phyloP scores from a whole-genome alignment of 2,329 filamentous ascomycete species.

The Plectosphaerella cucumerina region DNA sequence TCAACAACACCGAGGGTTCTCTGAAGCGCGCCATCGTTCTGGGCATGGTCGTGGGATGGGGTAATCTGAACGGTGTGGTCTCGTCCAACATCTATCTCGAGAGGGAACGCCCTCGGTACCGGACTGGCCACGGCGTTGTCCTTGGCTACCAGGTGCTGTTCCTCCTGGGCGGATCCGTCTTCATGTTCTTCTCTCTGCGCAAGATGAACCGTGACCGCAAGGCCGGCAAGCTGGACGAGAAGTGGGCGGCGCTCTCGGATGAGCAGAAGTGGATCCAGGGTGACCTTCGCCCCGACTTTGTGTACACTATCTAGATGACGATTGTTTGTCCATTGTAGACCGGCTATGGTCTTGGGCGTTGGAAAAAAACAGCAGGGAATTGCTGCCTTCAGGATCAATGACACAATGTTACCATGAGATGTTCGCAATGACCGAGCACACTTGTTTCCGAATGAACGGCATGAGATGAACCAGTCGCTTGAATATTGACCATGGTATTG shows the following conservation, averaged over 20 bases:
- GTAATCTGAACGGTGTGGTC: slow-evolving; percentile 86
- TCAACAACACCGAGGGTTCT: slow-evolving; percentile 85
- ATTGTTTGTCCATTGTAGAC: too few species aligned
- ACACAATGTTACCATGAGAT: too few species aligned
- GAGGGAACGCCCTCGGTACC: slow-evolving; percentile 22
- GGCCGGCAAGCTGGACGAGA: slow-evolving; percentile 51
- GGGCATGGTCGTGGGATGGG: slow-evolving; percentile 88
- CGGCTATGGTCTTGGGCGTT: too few species aligned
- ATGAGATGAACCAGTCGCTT: too few species aligned
- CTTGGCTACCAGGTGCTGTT: slow-evolving; percentile 62
- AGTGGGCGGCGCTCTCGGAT: slow-evolving; percentile 49
- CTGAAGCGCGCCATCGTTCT: slow-evolving; percentile 88
- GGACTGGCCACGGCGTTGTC: slow-evolving; percentile 56
- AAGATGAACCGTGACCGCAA: slow-evolving; percentile 56
- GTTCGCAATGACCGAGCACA: too few species aligned
- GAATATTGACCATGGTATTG: too few species aligned
- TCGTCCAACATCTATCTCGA: slow-evolving; percentile 61
- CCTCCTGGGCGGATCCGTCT: slow-evolving; percentile 57
- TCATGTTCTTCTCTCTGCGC: slow-evolving; percentile 55
- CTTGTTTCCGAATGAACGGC: too few species aligned
- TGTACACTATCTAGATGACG: slow-evolving; percentile 23
- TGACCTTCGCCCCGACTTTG: slow-evolving; percentile 40
- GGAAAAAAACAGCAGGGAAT: too few species aligned
- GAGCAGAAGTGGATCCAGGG: slow-evolving; percentile 54
- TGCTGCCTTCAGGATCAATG: too few species aligned